A percentile compares a stretch with the other conserved stretches of the same genome.
Conservation (phyloP, 345 rosid species). For the Psidium guajava region DNA sequence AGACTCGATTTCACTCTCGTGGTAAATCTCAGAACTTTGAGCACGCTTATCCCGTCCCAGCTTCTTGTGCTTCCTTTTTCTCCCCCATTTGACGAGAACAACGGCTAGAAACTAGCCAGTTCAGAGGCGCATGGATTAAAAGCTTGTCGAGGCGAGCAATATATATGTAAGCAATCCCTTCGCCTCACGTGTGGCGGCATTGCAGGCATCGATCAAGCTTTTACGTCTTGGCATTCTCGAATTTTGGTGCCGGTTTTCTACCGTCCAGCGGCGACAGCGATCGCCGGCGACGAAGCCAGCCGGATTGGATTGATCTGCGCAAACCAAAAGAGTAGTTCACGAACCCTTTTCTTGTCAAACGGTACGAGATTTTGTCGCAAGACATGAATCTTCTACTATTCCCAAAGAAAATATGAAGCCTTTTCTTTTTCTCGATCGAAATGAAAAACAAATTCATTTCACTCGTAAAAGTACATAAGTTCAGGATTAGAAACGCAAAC, state of each 20-base stretch:
- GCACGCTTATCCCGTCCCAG: background rate
- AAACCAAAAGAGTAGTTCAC: background rate
- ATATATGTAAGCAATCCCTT: background rate
- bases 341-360: too few relatives aligned
- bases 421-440: too few relatives aligned
- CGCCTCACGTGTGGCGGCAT: background rate
- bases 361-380: background rate
- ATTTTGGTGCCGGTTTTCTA: background rate
- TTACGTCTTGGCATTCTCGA: background rate
- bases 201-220: background rate
- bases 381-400: background rate
- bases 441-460: too few relatives aligned
- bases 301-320: background rate
- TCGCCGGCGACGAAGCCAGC: too few relatives aligned
- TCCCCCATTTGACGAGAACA: background rate
- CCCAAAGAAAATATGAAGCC: background rate
- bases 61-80: background rate
- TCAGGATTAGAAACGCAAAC: too few relatives aligned
- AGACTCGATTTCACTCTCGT: too few relatives aligned
- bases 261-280: background rate
- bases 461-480: too few relatives aligned
- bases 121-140: background rate
- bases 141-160: background rate
- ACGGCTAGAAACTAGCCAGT: background rate
- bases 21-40: too few relatives aligned